Evolutionary conservation across 345 rosid species (phyloP).

Genomic region (Schrenkiella parvula): DNA sequence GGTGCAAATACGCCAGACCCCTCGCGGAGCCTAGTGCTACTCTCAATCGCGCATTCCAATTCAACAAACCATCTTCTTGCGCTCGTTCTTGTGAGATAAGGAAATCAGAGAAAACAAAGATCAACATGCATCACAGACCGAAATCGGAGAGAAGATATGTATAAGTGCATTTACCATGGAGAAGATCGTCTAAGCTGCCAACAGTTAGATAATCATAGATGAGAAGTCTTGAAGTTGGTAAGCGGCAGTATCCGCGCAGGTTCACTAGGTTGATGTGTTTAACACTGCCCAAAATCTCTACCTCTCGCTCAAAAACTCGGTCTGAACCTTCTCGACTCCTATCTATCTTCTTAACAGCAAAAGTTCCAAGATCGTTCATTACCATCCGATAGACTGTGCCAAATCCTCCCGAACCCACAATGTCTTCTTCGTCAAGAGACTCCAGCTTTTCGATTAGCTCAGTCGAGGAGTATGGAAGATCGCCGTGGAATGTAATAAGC

Average conservation of each 20-base stretch:
- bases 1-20: constrained; percentile 84
- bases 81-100: constrained; percentile 19
- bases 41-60: constrained; percentile 67
- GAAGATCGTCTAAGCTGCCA: constrained; percentile 87
- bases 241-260: constrained; percentile 91
- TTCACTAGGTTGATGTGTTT: constrained; percentile 93
- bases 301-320: constrained; percentile 85
- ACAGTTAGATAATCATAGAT: constrained; percentile 85
- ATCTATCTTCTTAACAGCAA: constrained; percentile 93
- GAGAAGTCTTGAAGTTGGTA: constrained; percentile 77
- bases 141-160: not conserved
- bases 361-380: constrained; percentile 95
- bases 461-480: constrained; percentile 80
- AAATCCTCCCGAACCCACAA: constrained; percentile 96
- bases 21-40: constrained; percentile 86
- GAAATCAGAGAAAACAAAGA: not conserved
- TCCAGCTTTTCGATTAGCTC: constrained; percentile 93
- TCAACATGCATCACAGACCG: not conserved
- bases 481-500: constrained; percentile 94
- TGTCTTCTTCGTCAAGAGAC: constrained; percentile 87
- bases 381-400: constrained; percentile 97
- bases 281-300: constrained; percentile 94
- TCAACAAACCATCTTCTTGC: constrained; percentile 44
- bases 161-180: constrained; percentile 56
- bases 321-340: constrained; percentile 85